Base-by-base conservation (phyloP, 2,329 filamentous ascomycete genomes). In the Pseudogymnoascus sp. region DNA sequence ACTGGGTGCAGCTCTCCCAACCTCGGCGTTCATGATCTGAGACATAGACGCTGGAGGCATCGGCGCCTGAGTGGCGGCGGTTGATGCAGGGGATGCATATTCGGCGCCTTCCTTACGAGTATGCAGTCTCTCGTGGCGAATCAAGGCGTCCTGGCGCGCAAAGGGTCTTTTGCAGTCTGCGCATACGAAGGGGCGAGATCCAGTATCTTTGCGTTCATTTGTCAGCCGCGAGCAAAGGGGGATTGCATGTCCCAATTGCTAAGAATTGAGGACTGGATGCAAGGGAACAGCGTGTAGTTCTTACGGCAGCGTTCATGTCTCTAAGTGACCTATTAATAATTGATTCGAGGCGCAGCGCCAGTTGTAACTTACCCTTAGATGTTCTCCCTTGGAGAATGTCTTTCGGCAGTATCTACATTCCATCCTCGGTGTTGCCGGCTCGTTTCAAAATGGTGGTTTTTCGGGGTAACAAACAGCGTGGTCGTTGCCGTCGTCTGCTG, bases 271-370 rank as follows among this genome's bases (percentile, higher is more conserved):
- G 5, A n/a, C 26, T 19, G 28, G 16, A 26, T 40, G 24, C 53
- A 38, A 63, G 66, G 41, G 62, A 65, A 31, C 74, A 73, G 22
- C 66, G 46, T 46, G 33, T 16, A 35, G 37, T 33, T 63, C 75
- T 71, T 75, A 78, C 75, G 76, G 64, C 75, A 75, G 37, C 75
- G 74, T 68, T 78, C 76, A 68, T 78, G 76, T 72, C 76, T 77
- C 76, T 78, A 59, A 59, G 10, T n/a, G 43, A 2, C 7, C 31
- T 61, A 61, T 65, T 37, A 61, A 59, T 31, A 22, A 16, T 43
- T 60, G 61, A 41, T 59, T 19, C 60, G 24, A 65, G 28, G 62
- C 61, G 31, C 38, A 63, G 63, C 16, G 63, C 65, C 37, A 61
- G 37, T 35, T 62, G 50, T 43, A 56, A 59, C 61, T 62, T 69